These are phyloP conservation scores for Rhodotorula graminis DNA, from an alignment of 768 basidiomycete genomes.

Conservation along the genomic window DNA sequence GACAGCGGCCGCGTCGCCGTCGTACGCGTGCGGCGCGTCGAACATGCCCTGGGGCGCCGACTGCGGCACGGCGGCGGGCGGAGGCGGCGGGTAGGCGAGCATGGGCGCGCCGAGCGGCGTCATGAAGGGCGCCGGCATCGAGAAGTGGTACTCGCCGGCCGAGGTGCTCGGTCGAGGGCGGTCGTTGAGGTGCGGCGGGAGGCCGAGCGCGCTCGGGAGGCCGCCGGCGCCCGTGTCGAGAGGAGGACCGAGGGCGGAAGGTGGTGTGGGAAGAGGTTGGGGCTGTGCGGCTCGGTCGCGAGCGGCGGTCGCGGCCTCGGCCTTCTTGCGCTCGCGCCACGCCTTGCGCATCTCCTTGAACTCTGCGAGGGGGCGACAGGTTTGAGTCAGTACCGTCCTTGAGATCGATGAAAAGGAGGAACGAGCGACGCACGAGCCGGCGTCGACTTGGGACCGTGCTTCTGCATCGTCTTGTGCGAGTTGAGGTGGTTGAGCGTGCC, in stretches of 20 bases:
- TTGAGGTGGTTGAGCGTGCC: slow-evolving; percentile 74
- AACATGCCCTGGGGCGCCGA: not conserved
- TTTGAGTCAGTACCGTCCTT: not conserved
- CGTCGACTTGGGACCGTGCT: slow-evolving; percentile 82
- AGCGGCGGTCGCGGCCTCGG: slow-evolving; percentile 35
- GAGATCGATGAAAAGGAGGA: not conserved
- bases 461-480: slow-evolving; percentile 97
- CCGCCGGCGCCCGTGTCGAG: not conserved
- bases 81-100: not conserved
- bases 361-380: slow-evolving; percentile 55
- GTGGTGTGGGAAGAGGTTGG: not conserved
- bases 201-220: not conserved
- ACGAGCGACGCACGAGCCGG: slow-evolving; percentile 66
- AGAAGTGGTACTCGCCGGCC: slow-evolving; percentile 34
- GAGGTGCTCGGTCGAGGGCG: slow-evolving; percentile 34
- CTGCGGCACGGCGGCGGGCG: no score
- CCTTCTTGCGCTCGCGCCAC: slow-evolving; percentile 89
- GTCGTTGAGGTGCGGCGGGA: not conserved
- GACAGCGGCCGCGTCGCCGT: no score
- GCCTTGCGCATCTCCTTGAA: slow-evolving; percentile 96
- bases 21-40: not conserved
- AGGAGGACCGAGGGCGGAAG: not conserved
- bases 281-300: slow-evolving; percentile 25
- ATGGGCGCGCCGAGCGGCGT: slow-evolving; percentile 1
- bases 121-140: slow-evolving; percentile 23